Percentiles rank a stretch among this genome's conserved stretches.
Evolutionary conservation across 768 basidiomycete species (phyloP).

Genomic region (Cubamyces sp.): DNA sequence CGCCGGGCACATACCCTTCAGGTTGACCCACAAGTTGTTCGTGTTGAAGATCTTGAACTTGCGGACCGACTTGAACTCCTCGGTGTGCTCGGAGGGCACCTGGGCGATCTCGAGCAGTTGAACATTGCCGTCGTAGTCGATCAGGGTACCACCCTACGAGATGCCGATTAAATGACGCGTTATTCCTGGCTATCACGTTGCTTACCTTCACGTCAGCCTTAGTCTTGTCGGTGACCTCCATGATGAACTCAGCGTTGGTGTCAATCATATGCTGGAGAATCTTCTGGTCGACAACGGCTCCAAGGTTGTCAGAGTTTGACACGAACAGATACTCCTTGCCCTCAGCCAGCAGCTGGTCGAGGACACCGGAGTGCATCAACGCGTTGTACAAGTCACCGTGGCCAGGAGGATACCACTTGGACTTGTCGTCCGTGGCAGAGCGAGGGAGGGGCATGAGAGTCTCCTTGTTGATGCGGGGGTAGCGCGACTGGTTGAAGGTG

Average conservation of each 20-base stretch:
- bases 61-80: slow-evolving; percentile 81
- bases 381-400: slow-evolving; percentile 98
- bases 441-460: slow-evolving; percentile 83
- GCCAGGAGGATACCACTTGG: slow-evolving; percentile 95
- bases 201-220: slow-evolving; percentile 70
- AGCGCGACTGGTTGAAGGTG: slow-evolving; percentile 92
- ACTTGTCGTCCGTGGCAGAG: slow-evolving; percentile 80
- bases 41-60: slow-evolving; percentile 97
- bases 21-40: slow-evolving; percentile 81
- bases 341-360: slow-evolving; percentile 86
- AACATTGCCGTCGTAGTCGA: slow-evolving; percentile 88
- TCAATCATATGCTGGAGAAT: slow-evolving; percentile 89
- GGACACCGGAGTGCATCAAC: slow-evolving; percentile 84
- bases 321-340: slow-evolving; percentile 98
- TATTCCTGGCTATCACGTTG: too few species aligned
- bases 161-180: too few species aligned
- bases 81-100: slow-evolving; percentile 89
- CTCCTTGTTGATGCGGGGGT: slow-evolving; percentile 92
- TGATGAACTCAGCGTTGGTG: slow-evolving; percentile 81
- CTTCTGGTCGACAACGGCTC: slow-evolving; percentile 63
- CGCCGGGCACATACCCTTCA: slow-evolving; percentile 56
- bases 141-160: slow-evolving; percentile 71
- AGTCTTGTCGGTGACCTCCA: slow-evolving; percentile 97
- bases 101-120: slow-evolving; percentile 94
- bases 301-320: slow-evolving; percentile 96